Evolutionary conservation across 225 moss, liverwort and hornwort genomes (phyloP).

Genomic region (Neckera pumila): DNA sequence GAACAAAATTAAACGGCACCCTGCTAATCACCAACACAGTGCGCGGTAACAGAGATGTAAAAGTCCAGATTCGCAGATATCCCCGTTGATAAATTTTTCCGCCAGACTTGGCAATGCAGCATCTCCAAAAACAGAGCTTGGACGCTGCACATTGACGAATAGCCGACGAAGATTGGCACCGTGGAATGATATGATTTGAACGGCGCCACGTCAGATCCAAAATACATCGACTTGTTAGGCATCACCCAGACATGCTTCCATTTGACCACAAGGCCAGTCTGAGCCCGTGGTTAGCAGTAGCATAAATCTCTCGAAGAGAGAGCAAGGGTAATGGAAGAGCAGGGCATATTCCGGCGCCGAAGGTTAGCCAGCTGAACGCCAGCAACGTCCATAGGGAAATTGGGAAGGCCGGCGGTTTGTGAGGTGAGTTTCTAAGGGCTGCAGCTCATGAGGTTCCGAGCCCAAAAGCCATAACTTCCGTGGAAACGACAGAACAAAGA

Average conservation of each 20-base stretch:
- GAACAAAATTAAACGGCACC: not conserved
- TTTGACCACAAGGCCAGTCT: not conserved
- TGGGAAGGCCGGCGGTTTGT: conserved; percentile 1
- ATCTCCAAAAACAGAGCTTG: not conserved
- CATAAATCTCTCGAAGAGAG: not conserved
- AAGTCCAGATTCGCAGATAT: not conserved
- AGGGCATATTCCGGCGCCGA: not conserved
- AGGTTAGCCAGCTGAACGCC: not conserved
- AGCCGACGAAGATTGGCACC: not conserved
- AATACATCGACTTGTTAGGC: not conserved
- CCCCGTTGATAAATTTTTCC: not conserved
- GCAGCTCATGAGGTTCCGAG: conserved; percentile 10
- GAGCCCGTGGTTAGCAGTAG: not conserved
- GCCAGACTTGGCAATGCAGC: not conserved
- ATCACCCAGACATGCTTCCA: not conserved
- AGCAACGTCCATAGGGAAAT: not conserved
- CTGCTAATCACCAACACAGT: not conserved
- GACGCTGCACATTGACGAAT: not conserved
- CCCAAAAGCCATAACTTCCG: conserved; percentile 13
- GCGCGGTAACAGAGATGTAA: not conserved
- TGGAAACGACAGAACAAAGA: not conserved
- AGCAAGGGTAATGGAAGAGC: not conserved
- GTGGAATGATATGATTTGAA: not conserved
- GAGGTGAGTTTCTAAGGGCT: conserved; percentile 6
- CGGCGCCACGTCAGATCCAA: conserved; percentile 5